Evolutionary conservation across 768 basidiomycete species (phyloP).

Genomic region (Tricholoma flavovirens): DNA sequence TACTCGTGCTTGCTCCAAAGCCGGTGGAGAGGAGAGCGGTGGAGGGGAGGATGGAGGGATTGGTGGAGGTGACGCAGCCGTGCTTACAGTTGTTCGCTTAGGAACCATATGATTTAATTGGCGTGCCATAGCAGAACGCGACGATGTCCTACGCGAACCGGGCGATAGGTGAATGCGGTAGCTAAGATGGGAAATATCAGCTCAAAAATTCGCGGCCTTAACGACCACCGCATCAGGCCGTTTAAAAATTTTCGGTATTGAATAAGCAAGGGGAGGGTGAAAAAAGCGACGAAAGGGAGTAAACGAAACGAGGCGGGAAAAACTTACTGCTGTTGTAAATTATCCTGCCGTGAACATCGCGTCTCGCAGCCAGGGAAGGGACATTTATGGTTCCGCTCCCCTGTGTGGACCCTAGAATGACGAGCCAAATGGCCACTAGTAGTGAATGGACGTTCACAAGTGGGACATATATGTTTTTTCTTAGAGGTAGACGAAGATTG

Average conservation of each 20-base stretch:
- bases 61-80: constrained; percentile 22
- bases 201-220: not conserved
- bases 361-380: constrained; percentile 96
- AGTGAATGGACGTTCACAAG: constrained; percentile 76
- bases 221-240: not conserved
- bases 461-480: constrained; percentile 60
- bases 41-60: constrained; percentile 23
- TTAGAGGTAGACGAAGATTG: constrained; percentile 20
- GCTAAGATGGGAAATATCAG: constrained; percentile 28
- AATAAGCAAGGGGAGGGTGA: not conserved
- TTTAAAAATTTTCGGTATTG: not conserved
- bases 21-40: constrained; percentile 35
- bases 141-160: constrained; percentile 65
- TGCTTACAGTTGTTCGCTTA: constrained; percentile 21
- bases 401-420: constrained; percentile 86
- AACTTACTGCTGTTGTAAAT: constrained; percentile 61
- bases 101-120: constrained; percentile 20
- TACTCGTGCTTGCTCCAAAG: constrained; percentile 38
- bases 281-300: not conserved
- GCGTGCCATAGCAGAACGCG: constrained; percentile 53
- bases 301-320: not conserved
- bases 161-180: constrained; percentile 81
- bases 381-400: constrained; percentile 88
- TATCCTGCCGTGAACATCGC: constrained; percentile 85
- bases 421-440: constrained; percentile 87